These are phyloP conservation scores for Trypanosoma conorhini DNA, from an alignment of 208 protist genomes.

Conservation along the genomic window DNA sequence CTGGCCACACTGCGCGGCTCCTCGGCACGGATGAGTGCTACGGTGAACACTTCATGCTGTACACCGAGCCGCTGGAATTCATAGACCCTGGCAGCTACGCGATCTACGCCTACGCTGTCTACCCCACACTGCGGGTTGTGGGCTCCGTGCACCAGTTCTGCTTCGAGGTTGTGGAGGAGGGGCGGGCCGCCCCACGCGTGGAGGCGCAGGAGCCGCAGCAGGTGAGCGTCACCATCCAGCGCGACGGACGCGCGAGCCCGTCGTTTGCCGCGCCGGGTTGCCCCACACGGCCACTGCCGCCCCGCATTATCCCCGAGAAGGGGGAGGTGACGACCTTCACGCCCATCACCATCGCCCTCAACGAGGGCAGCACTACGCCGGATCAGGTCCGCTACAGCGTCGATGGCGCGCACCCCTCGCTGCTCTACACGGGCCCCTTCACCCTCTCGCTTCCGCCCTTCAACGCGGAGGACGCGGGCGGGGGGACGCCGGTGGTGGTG, in stretches of 20 bases:
- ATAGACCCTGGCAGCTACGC: conserved; percentile 51
- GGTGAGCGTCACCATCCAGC: conserved; percentile 4
- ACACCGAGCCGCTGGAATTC: conserved; percentile 61
- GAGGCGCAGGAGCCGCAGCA: neutral
- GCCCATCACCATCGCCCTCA: conserved; percentile 58
- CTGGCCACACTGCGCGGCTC: conserved; percentile 22
- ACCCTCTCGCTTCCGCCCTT: conserved; percentile 59
- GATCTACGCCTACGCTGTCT: conserved; percentile 68
- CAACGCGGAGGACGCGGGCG: conserved; percentile 17
- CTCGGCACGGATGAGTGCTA: conserved; percentile 59
- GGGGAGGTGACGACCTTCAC: conserved; percentile 78
- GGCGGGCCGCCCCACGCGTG: neutral
- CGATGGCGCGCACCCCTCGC: conserved; percentile 70
- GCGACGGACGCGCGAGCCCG: neutral
- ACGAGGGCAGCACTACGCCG: conserved; percentile 39
- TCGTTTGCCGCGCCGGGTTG: neutral
- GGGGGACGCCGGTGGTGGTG: conserved; percentile 38
- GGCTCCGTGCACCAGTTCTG: conserved; percentile 69
- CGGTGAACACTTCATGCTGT: conserved; percentile 54
- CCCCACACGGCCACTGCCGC: conserved; percentile 21
- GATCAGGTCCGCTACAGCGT: conserved; percentile 84
- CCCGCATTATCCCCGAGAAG: conserved; percentile 50
- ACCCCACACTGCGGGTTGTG: conserved; percentile 42
- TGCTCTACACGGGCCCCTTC: conserved; percentile 75
- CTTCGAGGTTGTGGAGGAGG: conserved; percentile 35